Percentiles rank a stretch among this genome's conserved stretches.
Conservation (phyloP, 2,329 filamentous ascomycete genomes). For the Scedosporium boydii region DNA sequence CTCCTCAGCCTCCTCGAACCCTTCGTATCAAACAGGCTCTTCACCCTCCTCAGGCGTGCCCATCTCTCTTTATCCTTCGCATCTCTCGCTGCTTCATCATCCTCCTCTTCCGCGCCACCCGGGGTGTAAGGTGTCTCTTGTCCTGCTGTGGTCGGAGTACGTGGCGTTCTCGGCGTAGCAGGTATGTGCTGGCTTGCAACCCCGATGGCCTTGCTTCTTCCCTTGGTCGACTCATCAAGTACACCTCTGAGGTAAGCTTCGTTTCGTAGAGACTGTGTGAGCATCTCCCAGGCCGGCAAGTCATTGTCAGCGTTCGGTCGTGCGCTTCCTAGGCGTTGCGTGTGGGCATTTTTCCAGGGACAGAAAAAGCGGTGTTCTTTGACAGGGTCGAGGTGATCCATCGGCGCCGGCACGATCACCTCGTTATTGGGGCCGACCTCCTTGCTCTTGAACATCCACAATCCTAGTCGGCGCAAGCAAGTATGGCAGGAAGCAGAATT, state of each 20-base stretch:
- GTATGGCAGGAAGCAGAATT: slow-evolving; percentile 73
- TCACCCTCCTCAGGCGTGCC: slow-evolving; percentile 61
- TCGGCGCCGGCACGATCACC: slow-evolving; percentile 48
- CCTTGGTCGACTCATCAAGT: slow-evolving; percentile 1
- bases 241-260: slow-evolving; percentile 40
- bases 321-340: slow-evolving; percentile 40
- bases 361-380: slow-evolving; percentile 76
- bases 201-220: slow-evolving; percentile 1
- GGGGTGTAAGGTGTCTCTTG: slow-evolving; percentile 11
- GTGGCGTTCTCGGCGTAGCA: not conserved
- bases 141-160: not conserved
- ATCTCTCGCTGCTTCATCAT: slow-evolving; percentile 35
- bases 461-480: slow-evolving; percentile 77
- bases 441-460: slow-evolving; percentile 89
- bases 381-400: slow-evolving; percentile 58
- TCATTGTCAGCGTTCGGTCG: slow-evolving; percentile 23
- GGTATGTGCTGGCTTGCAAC: not conserved
- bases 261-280: slow-evolving; percentile 47
- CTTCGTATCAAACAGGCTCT: slow-evolving; percentile 62
- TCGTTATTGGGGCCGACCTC: slow-evolving; percentile 46
- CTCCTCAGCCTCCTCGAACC: slow-evolving; percentile 41
- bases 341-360: slow-evolving; percentile 60
- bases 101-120: slow-evolving; percentile 27
- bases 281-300: slow-evolving; percentile 44
- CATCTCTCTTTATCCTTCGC: slow-evolving; percentile 64